Evolutionary conservation across 305 asterid species (phyloP).

Genomic region (Fraxinus latifolia): DNA sequence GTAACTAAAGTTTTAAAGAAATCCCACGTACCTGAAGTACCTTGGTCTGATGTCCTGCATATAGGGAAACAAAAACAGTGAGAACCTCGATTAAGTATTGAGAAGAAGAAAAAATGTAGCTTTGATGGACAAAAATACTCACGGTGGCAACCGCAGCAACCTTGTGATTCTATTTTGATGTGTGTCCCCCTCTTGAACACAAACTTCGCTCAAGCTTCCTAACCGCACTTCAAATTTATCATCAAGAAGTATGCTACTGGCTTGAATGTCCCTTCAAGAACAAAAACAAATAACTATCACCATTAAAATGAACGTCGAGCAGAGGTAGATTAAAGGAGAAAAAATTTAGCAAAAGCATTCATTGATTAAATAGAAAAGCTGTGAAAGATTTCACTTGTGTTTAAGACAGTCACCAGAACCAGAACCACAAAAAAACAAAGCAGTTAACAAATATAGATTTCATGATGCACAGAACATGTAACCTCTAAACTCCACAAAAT

Average conservation of each 20-base stretch:
- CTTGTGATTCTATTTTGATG: slow-evolving; percentile 40
- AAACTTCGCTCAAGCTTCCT: slow-evolving; percentile 50
- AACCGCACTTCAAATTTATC: slow-evolving; percentile 52
- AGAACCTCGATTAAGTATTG: slow-evolving; percentile 4
- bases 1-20: slow-evolving; percentile 13
- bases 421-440: background rate
- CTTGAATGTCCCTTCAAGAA: slow-evolving; percentile 47
- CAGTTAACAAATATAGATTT: background rate
- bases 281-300: background rate
- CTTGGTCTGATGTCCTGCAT: slow-evolving; percentile 76
- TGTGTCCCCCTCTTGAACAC: slow-evolving; percentile 43
- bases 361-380: background rate
- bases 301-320: background rate
- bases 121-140: slow-evolving; percentile 2
- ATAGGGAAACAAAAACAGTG: slow-evolving; percentile 24
- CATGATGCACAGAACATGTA: background rate
- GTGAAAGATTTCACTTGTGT: background rate
- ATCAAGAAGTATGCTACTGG: slow-evolving; percentile 55
- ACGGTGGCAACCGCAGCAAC: slow-evolving; percentile 42
- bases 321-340: background rate
- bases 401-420: background rate
- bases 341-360: slow-evolving; percentile 2
- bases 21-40: slow-evolving; percentile 54
- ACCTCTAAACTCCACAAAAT: background rate
- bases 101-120: background rate